Base-by-base conservation (phyloP, 805 yeast genomes). In the Spathaspora arborariae region DNA sequence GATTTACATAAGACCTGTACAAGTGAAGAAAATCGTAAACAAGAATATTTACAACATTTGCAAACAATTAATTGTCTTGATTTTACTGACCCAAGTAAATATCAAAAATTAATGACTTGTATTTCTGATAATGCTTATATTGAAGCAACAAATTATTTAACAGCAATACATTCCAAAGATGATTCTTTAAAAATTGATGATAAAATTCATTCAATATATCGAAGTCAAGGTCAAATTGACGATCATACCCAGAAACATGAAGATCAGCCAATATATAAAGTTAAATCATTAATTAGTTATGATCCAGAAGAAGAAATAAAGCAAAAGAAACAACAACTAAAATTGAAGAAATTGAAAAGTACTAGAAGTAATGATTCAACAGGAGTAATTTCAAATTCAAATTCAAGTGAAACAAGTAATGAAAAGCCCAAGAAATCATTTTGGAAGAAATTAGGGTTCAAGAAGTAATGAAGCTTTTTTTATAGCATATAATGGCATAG, bases 281-380 rank as follows among this genome's bases (percentile, higher is more conserved):
- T 72, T n/a, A 68, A 68, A 48, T 64, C 71, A 20, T 55, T 72
- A 47, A 63, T 72, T 22, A 67, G 68, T 33, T 60, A 65, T 50
- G 57, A 58, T 38, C 70, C 65, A 26, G 68, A 59, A 7, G 67
- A 62, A 20, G 70, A 67, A n/a, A 37, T n/a, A n/a, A 45, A 45
- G 40, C 44, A 50, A 22, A 45, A 47, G 33, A 36, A 38, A 39
- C 24, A 27, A 11, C 44, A 46, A 22, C 36, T 35, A 2, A 33
- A 30, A 33, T 33, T 41, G 40, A 41, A 44, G 46, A 38, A 42
- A n/a, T 24, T 36, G 39, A 39, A 46, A 44, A 9, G 21, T 20
- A 19, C 34, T 9, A 47, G 36, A 21, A 37, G 45, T 22, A 41
- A 41, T 37, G 38, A 45, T 20, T 30, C 45, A 2, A 19, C 30